Base-by-base conservation (phyloP, 2,329 filamentous ascomycete species). In the Xylaria hypoxylon region DNA sequence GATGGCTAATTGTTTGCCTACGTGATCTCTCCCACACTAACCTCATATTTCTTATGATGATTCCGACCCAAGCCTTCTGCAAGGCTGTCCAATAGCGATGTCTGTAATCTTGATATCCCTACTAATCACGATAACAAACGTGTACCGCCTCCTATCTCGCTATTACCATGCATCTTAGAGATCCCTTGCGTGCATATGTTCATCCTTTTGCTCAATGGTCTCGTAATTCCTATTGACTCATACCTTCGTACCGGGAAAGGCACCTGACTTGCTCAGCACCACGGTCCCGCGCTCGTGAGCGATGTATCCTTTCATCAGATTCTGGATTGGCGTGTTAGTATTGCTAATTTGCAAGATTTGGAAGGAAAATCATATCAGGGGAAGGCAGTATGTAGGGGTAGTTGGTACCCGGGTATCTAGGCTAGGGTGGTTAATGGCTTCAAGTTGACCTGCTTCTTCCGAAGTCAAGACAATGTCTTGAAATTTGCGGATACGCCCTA, bases 281-380 rank as follows among this genome's bases (percentile, higher is more conserved):
- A 99, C 92, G 72, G 94, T 94, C 38, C 91, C 92, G 72, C 92
- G 89, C 72, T 97, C 94, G 61, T 95, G 91, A 35, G 95, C 91
- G 72, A 99, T 99, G 80, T 99, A 99, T 45, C 96, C 96, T 81
- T 98, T 99, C 92, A 99, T 97, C 26, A 96, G 85, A 65, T 92
- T 92, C 93, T 97, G 72, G 50, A 52, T 61, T 65, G 68, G 35
- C n/a, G 65, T 24, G 64, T 52, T 26, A 71, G 80, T 68, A 80
- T 73, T 22, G 31, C 17, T 15, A 38, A 38, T 38, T 38, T 38
- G 24, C 19, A 4, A 13, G 42, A n/a, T 31, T 24, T 2, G n/a
- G 26, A 38, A 38, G 17, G 26, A 15, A 22, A 42, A 10, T 31
- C 11, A 50, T 33, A 22, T 22, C 10, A 40, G 26, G 6, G 13